A percentile compares a stretch with the other conserved stretches of the same genome.
Conservation (phyloP, 1,284 basidiomycete species). For the Rhodotorula sp. region DNA sequence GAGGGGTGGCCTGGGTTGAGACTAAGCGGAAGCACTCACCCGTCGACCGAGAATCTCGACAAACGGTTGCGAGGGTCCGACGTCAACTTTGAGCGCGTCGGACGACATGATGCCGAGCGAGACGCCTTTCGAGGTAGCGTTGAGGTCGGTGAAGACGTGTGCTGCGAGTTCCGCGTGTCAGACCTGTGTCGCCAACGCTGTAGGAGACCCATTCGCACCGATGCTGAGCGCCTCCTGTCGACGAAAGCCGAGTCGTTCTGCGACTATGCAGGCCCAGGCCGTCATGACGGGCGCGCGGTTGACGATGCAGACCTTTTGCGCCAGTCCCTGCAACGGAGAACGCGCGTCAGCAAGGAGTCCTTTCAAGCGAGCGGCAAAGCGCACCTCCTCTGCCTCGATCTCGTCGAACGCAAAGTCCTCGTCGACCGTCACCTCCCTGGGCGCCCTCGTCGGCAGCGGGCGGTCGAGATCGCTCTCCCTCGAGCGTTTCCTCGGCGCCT, state of each 20-base stretch:
- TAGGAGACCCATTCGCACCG: slow-evolving; percentile 55
- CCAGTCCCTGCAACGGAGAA: slow-evolving; percentile 58
- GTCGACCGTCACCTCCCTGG: slow-evolving; percentile 57
- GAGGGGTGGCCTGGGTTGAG: no score
- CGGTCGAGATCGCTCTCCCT: slow-evolving; percentile 60
- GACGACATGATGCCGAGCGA: slow-evolving; percentile 71
- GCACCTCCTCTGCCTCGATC: slow-evolving; percentile 66
- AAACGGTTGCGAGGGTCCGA: slow-evolving; percentile 76
- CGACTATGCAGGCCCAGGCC: slow-evolving; percentile 84
- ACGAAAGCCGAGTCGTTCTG: slow-evolving; percentile 79
- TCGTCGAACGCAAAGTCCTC: slow-evolving; percentile 68
- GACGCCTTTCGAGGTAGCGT: slow-evolving; percentile 78
- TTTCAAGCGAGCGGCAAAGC: background rate
- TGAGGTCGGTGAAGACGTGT: slow-evolving; percentile 88
- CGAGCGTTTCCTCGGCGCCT: slow-evolving; percentile 15
- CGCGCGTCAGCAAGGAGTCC: background rate
- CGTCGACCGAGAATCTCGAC: slow-evolving; percentile 85
- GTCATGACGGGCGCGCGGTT: slow-evolving; percentile 95
- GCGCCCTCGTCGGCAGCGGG: slow-evolving; percentile 60
- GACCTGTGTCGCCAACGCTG: background rate
- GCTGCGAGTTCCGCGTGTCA: slow-evolving; percentile 55
- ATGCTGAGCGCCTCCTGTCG: slow-evolving; percentile 86
- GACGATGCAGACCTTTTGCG: slow-evolving; percentile 64
- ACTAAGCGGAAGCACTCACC: slow-evolving; percentile 46
- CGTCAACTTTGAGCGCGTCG: slow-evolving; percentile 60